Percentiles rank a stretch among this genome's conserved stretches.
Evolutionary conservation across 1,284 basidiomycete species (phyloP).

Genomic region (Ceratobasidium sp.): DNA sequence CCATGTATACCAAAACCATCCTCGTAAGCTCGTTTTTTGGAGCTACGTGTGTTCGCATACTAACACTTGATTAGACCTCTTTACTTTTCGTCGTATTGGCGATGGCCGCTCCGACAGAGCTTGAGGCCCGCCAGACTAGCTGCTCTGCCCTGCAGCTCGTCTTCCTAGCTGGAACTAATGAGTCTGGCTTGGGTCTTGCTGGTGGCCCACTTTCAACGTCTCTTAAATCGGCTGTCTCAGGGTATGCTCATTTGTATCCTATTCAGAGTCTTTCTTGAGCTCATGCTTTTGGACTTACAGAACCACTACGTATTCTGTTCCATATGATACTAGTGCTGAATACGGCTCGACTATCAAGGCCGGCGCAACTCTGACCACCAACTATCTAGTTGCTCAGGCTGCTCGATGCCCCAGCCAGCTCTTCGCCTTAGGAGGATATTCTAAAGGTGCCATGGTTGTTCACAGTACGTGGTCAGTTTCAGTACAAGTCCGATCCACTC

Average conservation of each 20-base stretch:
- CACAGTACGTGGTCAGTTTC: slow-evolving; percentile 4
- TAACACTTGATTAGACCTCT: slow-evolving; percentile 9
- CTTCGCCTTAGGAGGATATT: slow-evolving; percentile 33
- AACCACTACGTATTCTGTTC: slow-evolving; percentile 36
- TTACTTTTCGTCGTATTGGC: slow-evolving; percentile 9
- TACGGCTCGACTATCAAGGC: slow-evolving; percentile 28
- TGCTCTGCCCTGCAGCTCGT: slow-evolving; percentile 31
- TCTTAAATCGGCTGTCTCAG: slow-evolving; percentile 28
- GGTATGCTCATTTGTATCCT: neutral
- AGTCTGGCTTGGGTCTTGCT: slow-evolving; percentile 23
- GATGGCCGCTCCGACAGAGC: slow-evolving; percentile 13
- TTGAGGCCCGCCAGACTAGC: slow-evolving; percentile 28
- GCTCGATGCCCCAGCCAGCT: slow-evolving; percentile 27
- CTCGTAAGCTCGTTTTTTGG: neutral
- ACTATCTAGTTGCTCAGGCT: slow-evolving; percentile 24
- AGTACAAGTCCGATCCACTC: neutral
- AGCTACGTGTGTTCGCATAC: neutral
- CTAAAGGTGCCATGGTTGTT: slow-evolving; percentile 37
- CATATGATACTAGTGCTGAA: slow-evolving; percentile 32
- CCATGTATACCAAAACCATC: slow-evolving; percentile 21
- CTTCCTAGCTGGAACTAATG: slow-evolving; percentile 28
- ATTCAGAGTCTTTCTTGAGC: neutral
- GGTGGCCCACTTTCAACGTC: slow-evolving; percentile 15
- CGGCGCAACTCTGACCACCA: slow-evolving; percentile 21
- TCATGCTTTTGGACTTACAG: neutral